Evolutionary conservation across 768 basidiomycete species (phyloP), one percentile per base, ranked within the genome.

Genomic region (Boletales sp.): DNA sequence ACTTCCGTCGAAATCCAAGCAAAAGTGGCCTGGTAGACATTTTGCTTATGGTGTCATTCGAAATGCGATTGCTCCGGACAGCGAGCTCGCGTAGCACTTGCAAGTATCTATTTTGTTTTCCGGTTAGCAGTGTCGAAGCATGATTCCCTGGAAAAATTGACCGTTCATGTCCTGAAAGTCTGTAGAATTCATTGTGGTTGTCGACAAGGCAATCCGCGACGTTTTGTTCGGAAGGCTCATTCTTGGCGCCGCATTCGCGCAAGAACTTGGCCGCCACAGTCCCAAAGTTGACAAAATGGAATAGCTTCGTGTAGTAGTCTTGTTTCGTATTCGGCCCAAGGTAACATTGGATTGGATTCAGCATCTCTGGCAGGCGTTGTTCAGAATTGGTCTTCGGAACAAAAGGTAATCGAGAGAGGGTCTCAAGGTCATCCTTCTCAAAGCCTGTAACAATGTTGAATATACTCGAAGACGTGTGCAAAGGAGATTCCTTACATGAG

Each of bases 211-310:
- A 83, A 44, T 76, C 75, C 0, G 82, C 84, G 37, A 91, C 74
- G 63, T 92, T 90, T 49, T 90, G 84, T 5, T 90, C 80, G 40
- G 81, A 89, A 3, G 94, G 94, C 57, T 89, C 87, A 27, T 80
- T 80, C 58, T 82, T 86, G 15, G 93, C 88, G 4, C 92, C 92
- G 58, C 90, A 90, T 8, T 87, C 84, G 45, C 76, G 77, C 31
- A 98, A 73, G 68, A 97, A 97, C 5, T 77, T 72, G 58, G 91
- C 92, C 29, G 86, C 92, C 10, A 74, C 70, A 1, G 73, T 58
- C 0, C 92, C 94, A 65, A 94, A 95, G 63, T 94, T 83, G 43
- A 97, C 82, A 58, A 93, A 95, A 21, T 80, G 76, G 63, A 97
- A 94, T 2, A 94, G 72, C 52, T 86, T 83, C 3, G 84, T 84